Percentiles rank a stretch among this genome's conserved stretches.
Evolutionary conservation across 2,329 filamentous ascomycete species (phyloP).

Genomic region (Cladobotryum mycophilum): DNA sequence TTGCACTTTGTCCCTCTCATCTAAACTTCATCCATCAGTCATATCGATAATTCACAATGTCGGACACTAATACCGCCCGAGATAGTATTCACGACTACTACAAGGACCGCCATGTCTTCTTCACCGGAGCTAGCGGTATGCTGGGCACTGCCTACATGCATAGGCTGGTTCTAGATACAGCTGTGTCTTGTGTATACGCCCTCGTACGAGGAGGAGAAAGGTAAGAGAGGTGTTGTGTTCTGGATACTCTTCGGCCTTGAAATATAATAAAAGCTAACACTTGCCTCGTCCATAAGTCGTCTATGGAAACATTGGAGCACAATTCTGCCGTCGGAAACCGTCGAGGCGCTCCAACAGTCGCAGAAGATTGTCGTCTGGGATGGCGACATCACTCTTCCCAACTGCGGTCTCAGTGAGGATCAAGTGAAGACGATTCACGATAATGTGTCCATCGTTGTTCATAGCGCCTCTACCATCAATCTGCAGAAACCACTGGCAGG

Average conservation of each 20-base stretch:
- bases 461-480: background rate
- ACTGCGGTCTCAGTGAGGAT: background rate
- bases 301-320: background rate
- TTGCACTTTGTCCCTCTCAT: too few relatives aligned
- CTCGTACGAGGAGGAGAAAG: slow-evolving; percentile 1
- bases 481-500: background rate
- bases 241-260: background rate
- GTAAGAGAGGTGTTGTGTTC: background rate
- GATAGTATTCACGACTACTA: too few relatives aligned
- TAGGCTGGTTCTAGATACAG: background rate
- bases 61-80: too few relatives aligned
- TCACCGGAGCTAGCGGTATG: slow-evolving; percentile 1
- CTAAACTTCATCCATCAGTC: too few relatives aligned
- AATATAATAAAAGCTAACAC: too few relatives aligned
- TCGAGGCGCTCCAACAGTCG: background rate
- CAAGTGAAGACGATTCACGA: background rate
- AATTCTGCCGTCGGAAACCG: background rate
- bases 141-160: background rate
- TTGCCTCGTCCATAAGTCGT: background rate
- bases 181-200: background rate
- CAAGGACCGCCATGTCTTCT: background rate
- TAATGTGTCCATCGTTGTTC: background rate
- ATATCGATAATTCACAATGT: too few relatives aligned
- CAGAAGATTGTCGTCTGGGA: background rate
- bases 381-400: background rate